Conservation (phyloP, 2,329 filamentous ascomycete species). For the Fusarium chuoi region DNA sequence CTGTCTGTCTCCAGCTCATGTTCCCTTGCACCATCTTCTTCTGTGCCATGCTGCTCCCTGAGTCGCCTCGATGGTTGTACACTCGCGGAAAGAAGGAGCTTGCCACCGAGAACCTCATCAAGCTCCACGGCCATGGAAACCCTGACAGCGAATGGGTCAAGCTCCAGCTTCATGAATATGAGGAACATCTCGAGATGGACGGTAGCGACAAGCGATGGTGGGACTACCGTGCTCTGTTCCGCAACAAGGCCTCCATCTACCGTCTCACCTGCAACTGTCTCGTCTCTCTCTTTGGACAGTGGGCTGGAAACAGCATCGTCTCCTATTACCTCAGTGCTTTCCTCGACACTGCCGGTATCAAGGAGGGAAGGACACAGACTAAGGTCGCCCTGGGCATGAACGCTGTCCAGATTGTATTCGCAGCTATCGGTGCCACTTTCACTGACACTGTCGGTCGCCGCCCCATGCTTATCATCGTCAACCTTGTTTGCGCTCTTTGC, state of each 20-base stretch:
- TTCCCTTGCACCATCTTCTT: constrained; percentile 52
- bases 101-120: constrained; percentile 48
- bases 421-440: constrained; percentile 58
- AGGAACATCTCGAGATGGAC: constrained; percentile 56
- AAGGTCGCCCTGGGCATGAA: constrained; percentile 62
- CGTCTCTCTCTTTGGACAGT: constrained; percentile 59
- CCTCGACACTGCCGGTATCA: constrained; percentile 62
- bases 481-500: constrained; percentile 57
- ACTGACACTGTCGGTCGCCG: constrained; percentile 63
- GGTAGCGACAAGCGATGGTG: constrained; percentile 60
- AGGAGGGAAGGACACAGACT: constrained; percentile 50
- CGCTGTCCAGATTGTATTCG: constrained; percentile 59
- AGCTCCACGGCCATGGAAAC: constrained; percentile 58
- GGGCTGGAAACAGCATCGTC: constrained; percentile 54
- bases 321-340: constrained; percentile 63
- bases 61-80: constrained; percentile 55
- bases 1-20: constrained; percentile 53
- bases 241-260: constrained; percentile 52
- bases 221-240: constrained; percentile 59
- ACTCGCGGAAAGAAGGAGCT: constrained; percentile 47
- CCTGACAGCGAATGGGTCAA: constrained; percentile 45
- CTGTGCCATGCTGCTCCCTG: constrained; percentile 46
- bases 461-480: constrained; percentile 59
- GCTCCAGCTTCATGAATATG: constrained; percentile 56
- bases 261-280: constrained; percentile 57